phyloP scores from a whole-genome alignment of 176 grass and related monocot genomes.

The Eragrostis nindensis region DNA sequence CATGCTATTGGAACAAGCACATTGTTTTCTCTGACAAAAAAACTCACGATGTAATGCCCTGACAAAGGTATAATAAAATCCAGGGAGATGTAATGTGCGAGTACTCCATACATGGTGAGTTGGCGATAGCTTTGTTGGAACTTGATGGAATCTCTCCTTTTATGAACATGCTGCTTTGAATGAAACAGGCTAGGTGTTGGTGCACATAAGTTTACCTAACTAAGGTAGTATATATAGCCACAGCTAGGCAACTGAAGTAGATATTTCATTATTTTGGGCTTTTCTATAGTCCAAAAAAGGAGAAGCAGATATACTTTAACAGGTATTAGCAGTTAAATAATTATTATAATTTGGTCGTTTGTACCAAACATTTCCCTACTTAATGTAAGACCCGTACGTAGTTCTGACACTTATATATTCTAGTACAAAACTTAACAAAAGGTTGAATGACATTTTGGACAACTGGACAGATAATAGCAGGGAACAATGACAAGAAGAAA shows the following conservation, averaged over 20 bases:
- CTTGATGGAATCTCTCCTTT: constrained; percentile 40
- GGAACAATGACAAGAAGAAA: not conserved
- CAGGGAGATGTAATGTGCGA: not conserved
- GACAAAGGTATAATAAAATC: not conserved
- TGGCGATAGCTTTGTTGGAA: constrained; percentile 57
- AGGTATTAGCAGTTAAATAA: no score
- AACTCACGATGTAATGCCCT: constrained; percentile 23
- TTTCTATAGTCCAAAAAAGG: not conserved
- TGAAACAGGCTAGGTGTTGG: constrained; percentile 35
- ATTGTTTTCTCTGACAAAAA: constrained; percentile 34
- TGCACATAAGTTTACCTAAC: constrained; percentile 19
- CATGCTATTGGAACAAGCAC: not conserved
- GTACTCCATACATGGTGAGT: not conserved
- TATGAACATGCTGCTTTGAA: constrained; percentile 34
- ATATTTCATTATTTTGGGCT: not conserved
- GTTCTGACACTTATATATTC: no score
- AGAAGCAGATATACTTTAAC: not conserved
- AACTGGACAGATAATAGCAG: not conserved
- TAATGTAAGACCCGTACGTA: no score
- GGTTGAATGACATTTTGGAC: no score
- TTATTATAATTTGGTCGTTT: no score
- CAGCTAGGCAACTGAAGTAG: constrained; percentile 26
- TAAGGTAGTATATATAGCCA: constrained; percentile 3
- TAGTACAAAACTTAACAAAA: no score
- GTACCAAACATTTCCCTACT: no score